Percentiles rank a stretch among this genome's conserved stretches.
Conservation (phyloP, 345 rosid species). For the Arabis hirsuta region DNA sequence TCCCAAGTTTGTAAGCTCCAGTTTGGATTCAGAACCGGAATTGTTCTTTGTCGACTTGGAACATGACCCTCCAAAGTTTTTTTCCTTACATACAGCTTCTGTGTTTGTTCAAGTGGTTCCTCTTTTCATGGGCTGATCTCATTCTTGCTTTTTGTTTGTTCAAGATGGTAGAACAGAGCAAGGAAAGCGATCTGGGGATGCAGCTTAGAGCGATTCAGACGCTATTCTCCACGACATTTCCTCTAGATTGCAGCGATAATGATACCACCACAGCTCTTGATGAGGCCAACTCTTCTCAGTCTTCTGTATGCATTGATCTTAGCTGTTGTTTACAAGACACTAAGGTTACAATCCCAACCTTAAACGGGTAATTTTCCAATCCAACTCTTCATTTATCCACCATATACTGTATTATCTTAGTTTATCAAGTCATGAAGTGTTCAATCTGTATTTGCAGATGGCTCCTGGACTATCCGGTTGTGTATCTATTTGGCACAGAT, state of each 20-base stretch:
- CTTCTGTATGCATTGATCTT: constrained; percentile 66
- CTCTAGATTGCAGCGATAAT: constrained; percentile 40
- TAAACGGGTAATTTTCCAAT: constrained; percentile 68
- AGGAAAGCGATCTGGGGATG: constrained; percentile 48
- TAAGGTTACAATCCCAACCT: constrained; percentile 78
- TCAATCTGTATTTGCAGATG: constrained; percentile 58
- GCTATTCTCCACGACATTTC: constrained; percentile 58
- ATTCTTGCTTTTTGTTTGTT: constrained; percentile 29
- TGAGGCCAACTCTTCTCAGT: constrained; percentile 47
- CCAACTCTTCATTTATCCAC: constrained; percentile 1
- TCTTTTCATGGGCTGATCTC: constrained; percentile 22
- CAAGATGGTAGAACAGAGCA: constrained; percentile 66
- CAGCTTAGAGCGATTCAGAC: constrained; percentile 64
- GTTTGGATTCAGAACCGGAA: constrained; percentile 60
- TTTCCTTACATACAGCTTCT: neutral
- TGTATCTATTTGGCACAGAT: constrained; percentile 84
- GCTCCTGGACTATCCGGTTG: constrained; percentile 92
- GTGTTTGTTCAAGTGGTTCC: neutral
- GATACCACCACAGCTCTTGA: constrained; percentile 36
- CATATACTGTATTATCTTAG: constrained; percentile 1
- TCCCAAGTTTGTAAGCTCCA: constrained; percentile 57
- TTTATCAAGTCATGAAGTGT: constrained; percentile 10
- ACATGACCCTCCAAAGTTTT: constrained; percentile 91
- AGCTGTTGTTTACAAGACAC: constrained; percentile 74
- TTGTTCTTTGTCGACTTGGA: constrained; percentile 71